Conservation (phyloP, 73 alveolate species). For the Tetrahymena elliotti region DNA sequence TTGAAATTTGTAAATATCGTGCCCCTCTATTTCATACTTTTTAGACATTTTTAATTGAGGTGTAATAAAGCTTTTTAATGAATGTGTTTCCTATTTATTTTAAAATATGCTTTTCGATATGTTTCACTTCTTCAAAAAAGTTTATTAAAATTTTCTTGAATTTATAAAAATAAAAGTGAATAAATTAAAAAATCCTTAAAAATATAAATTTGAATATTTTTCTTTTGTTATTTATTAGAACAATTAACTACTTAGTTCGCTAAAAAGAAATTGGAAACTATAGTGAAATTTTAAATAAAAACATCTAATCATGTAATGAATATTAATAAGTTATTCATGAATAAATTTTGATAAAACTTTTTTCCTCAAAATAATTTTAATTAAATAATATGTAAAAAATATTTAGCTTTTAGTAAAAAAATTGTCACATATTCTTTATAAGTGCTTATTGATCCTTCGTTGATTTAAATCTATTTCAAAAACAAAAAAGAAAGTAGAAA, state of each 20-base stretch:
- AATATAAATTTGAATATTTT: neutral
- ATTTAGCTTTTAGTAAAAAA: too few species aligned
- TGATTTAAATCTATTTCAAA: too few species aligned
- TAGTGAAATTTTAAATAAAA: too few species aligned
- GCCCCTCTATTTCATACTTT: neutral
- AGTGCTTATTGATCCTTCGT: too few species aligned
- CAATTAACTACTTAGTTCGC: neutral
- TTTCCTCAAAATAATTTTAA: too few species aligned
- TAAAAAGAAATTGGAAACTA: neutral
- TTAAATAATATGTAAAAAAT: too few species aligned
- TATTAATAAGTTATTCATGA: too few species aligned
- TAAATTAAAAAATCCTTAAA: neutral
- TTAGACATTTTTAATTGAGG: neutral
- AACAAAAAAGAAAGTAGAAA: neutral
- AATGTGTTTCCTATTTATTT: neutral
- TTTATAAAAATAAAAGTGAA: neutral
- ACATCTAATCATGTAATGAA: too few species aligned
- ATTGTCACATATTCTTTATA: too few species aligned
- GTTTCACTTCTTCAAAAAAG: neutral
- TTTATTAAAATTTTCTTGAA: neutral
- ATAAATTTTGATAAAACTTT: too few species aligned
- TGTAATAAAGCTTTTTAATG: neutral
- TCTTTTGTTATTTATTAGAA: neutral
- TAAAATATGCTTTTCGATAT: neutral
- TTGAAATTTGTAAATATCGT: neutral